A percentile compares a stretch with the other conserved stretches of the same genome.
phyloP scores from a whole-genome alignment of 176 grass and related monocot genomes.

The Aegilops bicornis region DNA sequence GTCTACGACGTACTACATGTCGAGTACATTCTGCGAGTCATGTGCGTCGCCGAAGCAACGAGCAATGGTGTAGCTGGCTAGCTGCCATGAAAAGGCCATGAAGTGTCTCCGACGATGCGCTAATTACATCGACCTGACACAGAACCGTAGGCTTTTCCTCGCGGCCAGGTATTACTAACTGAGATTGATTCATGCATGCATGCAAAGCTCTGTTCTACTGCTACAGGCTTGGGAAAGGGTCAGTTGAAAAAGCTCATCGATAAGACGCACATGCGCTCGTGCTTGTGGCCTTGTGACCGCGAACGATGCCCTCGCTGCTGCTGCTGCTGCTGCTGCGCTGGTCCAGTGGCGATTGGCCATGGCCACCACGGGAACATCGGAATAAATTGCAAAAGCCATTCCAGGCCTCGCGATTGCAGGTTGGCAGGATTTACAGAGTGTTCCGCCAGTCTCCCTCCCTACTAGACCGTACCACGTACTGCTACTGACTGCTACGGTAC shows the following conservation, averaged over 20 bases:
- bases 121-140: too few relatives aligned
- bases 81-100: too few relatives aligned
- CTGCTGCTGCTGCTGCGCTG: neutral
- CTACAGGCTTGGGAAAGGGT: too few relatives aligned
- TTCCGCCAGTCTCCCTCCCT: neutral
- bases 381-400: conserved; percentile 52
- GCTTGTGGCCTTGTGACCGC: neutral
- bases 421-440: conserved; percentile 46
- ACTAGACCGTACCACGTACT: neutral
- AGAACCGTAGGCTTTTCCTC: neutral
- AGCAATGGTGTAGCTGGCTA: too few relatives aligned
- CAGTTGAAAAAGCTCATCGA: too few relatives aligned
- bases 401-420: conserved; percentile 31
- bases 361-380: conserved; percentile 14
- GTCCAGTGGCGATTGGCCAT: conserved; percentile 16
- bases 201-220: too few relatives aligned
- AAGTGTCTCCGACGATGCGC: too few relatives aligned
- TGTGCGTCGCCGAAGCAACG: too few relatives aligned
- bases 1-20: neutral
- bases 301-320: conserved; percentile 13
- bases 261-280: neutral
- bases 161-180: neutral
- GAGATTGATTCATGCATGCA: too few relatives aligned
- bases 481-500: neutral
- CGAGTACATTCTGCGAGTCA: neutral